Evolutionary conservation across 2,329 filamentous ascomycete genomes (phyloP).

Genomic region (Alternaria sp.): DNA sequence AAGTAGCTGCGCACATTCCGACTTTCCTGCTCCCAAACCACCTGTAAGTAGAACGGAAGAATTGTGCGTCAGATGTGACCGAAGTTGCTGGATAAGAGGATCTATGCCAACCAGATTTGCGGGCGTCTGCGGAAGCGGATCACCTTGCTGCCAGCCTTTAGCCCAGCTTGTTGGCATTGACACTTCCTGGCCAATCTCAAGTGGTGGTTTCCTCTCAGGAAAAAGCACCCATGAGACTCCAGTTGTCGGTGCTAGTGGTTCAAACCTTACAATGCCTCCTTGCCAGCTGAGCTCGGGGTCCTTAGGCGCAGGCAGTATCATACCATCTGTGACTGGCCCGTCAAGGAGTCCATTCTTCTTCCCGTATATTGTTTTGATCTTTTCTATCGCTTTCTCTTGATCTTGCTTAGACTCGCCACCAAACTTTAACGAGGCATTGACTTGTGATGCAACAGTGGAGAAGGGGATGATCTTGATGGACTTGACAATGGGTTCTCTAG

Average conservation of each 20-base stretch:
- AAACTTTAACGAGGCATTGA: constrained; percentile 76
- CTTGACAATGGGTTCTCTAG: constrained; percentile 62
- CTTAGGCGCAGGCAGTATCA: constrained; percentile 72
- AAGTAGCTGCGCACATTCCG: constrained; percentile 77
- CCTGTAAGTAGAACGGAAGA: constrained; percentile 92
- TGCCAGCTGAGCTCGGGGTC: constrained; percentile 71
- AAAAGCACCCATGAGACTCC: constrained; percentile 75
- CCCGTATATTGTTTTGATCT: constrained; percentile 76
- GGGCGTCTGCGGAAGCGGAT: constrained; percentile 62
- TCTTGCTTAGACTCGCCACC: constrained; percentile 87
- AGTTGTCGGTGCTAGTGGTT: constrained; percentile 59
- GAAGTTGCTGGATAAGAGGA: constrained; percentile 72
- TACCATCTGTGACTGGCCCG: constrained; percentile 88
- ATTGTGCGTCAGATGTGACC: constrained; percentile 79
- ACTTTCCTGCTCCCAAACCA: constrained; percentile 89
- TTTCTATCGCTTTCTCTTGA: constrained; percentile 76
- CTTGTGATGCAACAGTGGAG: constrained; percentile 62
- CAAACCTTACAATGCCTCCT: constrained; percentile 83
- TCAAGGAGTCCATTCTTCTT: constrained; percentile 72
- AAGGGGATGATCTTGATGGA: constrained; percentile 85
- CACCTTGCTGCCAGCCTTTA: constrained; percentile 61
- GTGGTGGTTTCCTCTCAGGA: constrained; percentile 73
- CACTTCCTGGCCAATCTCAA: constrained; percentile 80
- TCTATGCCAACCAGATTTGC: constrained; percentile 86
- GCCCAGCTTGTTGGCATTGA: constrained; percentile 66